Percentiles rank a stretch among this genome's conserved stretches.
phyloP scores from a whole-genome alignment of 169 alveolate species.

The Blepharisma undulans region DNA sequence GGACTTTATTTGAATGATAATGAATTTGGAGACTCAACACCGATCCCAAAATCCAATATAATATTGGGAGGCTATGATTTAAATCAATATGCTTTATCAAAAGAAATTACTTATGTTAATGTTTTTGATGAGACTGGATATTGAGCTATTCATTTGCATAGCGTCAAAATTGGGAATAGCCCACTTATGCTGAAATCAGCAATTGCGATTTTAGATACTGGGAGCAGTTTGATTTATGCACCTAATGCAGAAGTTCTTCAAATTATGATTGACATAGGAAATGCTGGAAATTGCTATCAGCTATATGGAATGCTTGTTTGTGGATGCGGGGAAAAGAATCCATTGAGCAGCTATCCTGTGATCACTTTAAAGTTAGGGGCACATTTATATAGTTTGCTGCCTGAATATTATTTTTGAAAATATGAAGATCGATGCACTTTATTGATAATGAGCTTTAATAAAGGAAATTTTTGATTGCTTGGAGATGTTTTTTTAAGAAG shows the following conservation, averaged over 20 bases:
- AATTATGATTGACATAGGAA: neutral
- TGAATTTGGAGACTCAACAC: neutral
- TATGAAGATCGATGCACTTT: constrained; percentile 25
- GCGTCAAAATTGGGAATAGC: neutral
- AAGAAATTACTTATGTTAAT: neutral
- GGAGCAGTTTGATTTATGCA: constrained; percentile 64
- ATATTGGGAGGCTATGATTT: constrained; percentile 17
- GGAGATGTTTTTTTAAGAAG: constrained; percentile 57
- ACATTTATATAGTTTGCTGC: constrained; percentile 8
- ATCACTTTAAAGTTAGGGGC: constrained; percentile 3
- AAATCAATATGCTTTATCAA: neutral
- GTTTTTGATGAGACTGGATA: neutral
- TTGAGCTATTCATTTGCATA: neutral
- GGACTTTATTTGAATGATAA: constrained; percentile 32
- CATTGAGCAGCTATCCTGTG: constrained; percentile 14
- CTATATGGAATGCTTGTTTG: constrained; percentile 14
- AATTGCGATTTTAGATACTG: constrained; percentile 67
- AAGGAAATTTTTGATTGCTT: constrained; percentile 40
- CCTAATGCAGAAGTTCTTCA: constrained; percentile 35
- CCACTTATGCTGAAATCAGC: neutral
- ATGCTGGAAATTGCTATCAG: neutral
- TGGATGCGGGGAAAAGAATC: neutral
- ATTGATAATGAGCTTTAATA: neutral
- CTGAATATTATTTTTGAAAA: constrained; percentile 36
- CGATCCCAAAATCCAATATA: neutral